Evolutionary conservation across 176 grass and related monocot species (phyloP).

Genomic region (Carex cristatella): DNA sequence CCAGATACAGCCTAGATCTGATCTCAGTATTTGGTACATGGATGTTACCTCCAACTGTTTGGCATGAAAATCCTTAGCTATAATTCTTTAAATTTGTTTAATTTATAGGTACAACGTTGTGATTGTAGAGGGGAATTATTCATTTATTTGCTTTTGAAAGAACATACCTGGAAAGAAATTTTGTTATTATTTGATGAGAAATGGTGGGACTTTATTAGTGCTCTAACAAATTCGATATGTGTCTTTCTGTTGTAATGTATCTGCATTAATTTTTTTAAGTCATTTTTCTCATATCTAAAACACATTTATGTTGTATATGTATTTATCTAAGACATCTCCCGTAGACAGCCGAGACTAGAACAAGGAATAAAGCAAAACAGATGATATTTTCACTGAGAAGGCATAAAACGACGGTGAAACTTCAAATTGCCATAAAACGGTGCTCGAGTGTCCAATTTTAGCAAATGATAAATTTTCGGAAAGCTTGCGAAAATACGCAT

Average conservation of each 20-base stretch:
- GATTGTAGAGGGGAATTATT: slow-evolving; percentile 80
- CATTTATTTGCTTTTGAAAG: slow-evolving; percentile 49
- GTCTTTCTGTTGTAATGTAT: neutral
- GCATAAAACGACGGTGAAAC: too few relatives aligned
- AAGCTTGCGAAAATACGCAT: too few relatives aligned
- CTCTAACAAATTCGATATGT: neutral
- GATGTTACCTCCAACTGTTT: neutral
- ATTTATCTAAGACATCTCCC: too few relatives aligned
- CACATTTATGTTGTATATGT: too few relatives aligned
- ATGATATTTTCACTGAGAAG: too few relatives aligned
- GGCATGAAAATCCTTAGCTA: neutral
- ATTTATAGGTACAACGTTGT: slow-evolving; percentile 70
- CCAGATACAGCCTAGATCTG: neutral
- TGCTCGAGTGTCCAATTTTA: too few relatives aligned
- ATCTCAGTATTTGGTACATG: neutral
- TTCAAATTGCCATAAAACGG: too few relatives aligned
- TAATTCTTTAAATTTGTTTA: neutral
- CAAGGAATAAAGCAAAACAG: too few relatives aligned
- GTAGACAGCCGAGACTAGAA: too few relatives aligned
- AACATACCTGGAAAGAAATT: slow-evolving; percentile 65
- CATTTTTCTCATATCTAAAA: too few relatives aligned
- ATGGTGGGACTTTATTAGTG: slow-evolving; percentile 42
- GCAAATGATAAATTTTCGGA: too few relatives aligned
- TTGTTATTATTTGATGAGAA: slow-evolving; percentile 76
- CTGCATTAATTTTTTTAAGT: neutral